Evolutionary conservation across 164 flowering plant species (phyloP), one percentile per base, ranked within the genome.

Genomic region (Magnolia kwangsiensis): DNA sequence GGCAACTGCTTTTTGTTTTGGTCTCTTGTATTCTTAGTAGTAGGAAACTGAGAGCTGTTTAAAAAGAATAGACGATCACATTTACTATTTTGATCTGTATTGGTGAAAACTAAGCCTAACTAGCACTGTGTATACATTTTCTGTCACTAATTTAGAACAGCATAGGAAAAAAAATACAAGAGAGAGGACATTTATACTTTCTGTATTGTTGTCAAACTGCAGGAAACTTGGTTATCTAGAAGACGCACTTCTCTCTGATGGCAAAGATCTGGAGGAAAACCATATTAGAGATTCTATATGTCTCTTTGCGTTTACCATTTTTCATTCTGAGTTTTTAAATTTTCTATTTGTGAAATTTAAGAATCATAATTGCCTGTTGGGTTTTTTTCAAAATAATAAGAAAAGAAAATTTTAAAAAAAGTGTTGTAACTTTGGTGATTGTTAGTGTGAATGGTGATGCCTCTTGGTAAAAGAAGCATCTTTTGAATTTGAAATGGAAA

Each of bases 231-330:
- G 87, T 80, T 83, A 87, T 69, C 50, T 87, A 76, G 93, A 87
- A 77, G 92, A 91, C 63, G 73, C 91, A 50, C 92, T 94, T 77
- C 85, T 94, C 68, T 80, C 82, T 14, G 50, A n/a, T 61, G 83
- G 82, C 24, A 67, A 7, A 68, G 89, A 88, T 67, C 63, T 79
- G 31, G 88, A 91, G 83, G 90, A 86, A 79, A 78, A 74, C 71
- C 58, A n/a, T 76, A 68, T 27, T 2, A 74, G 63, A 37, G 76
- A 80, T 49, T 45, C 69, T 79, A 93, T 91, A 88, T 75, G 71
- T 29, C 59, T 72, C 64, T 51, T 72, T 51, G 63, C 64, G 13
- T 64, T 31, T 63, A 61, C 50, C 50, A 31, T 68, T 24, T 37
- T 27, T 19, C 71, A 24, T 68, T 68, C 27, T 18, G n/a, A 1